Percentiles rank a stretch among this genome's conserved stretches.
phyloP scores from a whole-genome alignment of 441 rosid genomes.

The Corymbia calophylla region DNA sequence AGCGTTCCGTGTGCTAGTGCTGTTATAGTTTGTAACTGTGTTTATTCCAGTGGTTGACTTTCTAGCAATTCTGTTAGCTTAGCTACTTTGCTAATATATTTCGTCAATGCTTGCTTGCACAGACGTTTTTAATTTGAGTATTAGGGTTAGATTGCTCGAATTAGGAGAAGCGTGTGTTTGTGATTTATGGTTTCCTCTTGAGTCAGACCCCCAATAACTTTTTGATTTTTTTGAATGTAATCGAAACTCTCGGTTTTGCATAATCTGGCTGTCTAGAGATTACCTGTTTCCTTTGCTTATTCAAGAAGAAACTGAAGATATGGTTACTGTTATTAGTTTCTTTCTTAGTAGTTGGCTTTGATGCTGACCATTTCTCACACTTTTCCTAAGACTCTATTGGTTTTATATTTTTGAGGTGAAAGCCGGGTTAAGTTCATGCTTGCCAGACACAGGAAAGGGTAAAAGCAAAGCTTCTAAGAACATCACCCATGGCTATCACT shows the following conservation, averaged over 20 bases:
- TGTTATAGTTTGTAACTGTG: not conserved
- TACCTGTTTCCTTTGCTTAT: not conserved
- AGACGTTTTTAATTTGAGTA: not conserved
- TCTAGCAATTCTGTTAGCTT: not conserved
- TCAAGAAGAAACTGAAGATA: not conserved
- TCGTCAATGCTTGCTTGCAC: not conserved
- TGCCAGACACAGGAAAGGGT: slow-evolving; percentile 57
- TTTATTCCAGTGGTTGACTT: not conserved
- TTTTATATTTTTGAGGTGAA: slow-evolving; percentile 26
- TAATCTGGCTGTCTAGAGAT: not conserved
- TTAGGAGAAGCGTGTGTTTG: not conserved
- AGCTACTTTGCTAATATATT: not conserved
- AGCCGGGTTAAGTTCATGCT: slow-evolving; percentile 35
- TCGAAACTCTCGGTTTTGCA: not conserved
- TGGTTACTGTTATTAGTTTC: not conserved
- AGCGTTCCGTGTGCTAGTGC: not conserved
- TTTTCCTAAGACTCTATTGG: not conserved
- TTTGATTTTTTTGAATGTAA: not conserved
- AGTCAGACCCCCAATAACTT: not conserved
- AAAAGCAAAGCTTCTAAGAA: slow-evolving; percentile 52
- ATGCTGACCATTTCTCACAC: not conserved
- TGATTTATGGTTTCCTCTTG: not conserved
- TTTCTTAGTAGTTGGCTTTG: not conserved
- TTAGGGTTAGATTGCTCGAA: not conserved
- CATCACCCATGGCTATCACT: slow-evolving; percentile 54